Percentiles rank a stretch among this genome's conserved stretches.
These are phyloP conservation scores for Apiotrichum laibachii DNA, from an alignment of 1,284 basidiomycete species.

Conservation along the genomic window DNA sequence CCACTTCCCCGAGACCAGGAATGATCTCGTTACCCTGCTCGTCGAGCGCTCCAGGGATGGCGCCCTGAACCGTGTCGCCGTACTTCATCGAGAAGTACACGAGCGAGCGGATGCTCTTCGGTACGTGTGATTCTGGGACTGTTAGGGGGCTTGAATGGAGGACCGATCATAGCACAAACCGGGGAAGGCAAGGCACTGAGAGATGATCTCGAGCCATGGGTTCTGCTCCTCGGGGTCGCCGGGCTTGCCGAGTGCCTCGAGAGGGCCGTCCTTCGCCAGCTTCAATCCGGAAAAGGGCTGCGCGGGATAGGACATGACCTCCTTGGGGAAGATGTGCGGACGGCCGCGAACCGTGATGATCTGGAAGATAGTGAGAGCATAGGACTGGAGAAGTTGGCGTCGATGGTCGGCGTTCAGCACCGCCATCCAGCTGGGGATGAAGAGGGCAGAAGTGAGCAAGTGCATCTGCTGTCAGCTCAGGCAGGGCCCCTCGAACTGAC, in stretches of 20 bases:
- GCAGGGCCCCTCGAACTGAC: constrained; percentile 14
- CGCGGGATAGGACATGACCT: constrained; percentile 59
- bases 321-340: constrained; percentile 57
- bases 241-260: constrained; percentile 24
- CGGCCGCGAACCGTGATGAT: constrained; percentile 59
- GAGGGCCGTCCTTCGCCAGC: constrained; percentile 6
- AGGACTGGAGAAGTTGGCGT: constrained; percentile 56
- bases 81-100: constrained; percentile 58
- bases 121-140: constrained; percentile 59
- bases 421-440: constrained; percentile 58
- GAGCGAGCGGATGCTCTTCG: constrained; percentile 62
- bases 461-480: constrained; percentile 56
- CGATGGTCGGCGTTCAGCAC: constrained; percentile 39
- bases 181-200: constrained; percentile 57
- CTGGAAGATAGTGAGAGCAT: constrained; percentile 55
- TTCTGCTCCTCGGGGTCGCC: constrained; percentile 51
- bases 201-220: constrained; percentile 61
- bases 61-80: constrained; percentile 54
- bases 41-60: constrained; percentile 53
- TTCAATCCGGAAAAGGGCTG: constrained; percentile 52
- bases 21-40: constrained; percentile 42
- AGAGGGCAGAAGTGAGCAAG: constrained; percentile 61
- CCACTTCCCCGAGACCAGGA: constrained; percentile 54
- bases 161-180: constrained; percentile 37
- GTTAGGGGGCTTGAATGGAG: background rate